These are phyloP conservation scores for Schizochytrium sp. DNA, from an alignment of 108 stramenopile species.

Conservation along the genomic window DNA sequence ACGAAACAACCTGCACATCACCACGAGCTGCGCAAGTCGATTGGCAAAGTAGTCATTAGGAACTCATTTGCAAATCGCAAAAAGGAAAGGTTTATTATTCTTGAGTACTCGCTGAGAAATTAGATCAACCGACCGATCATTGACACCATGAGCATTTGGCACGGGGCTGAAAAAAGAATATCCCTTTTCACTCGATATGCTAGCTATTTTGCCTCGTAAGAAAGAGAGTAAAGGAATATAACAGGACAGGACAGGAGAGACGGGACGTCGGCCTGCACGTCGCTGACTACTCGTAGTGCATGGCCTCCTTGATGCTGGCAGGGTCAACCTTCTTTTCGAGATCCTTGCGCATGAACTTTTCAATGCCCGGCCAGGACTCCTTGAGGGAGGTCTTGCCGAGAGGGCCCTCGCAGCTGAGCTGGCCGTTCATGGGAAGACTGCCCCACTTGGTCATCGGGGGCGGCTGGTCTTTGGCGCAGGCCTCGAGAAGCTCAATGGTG, in stretches of 20 bases:
- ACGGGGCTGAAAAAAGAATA: too few species aligned
- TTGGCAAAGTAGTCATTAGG: too few species aligned
- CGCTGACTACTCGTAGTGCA: conserved; percentile 64
- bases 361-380: conserved; percentile 50
- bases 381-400: conserved; percentile 81
- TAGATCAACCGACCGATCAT: too few species aligned
- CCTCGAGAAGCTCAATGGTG: conserved; percentile 79
- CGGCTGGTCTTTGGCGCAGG: conserved; percentile 76
- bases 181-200: too few species aligned
- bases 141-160: too few species aligned
- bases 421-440: conserved; percentile 97
- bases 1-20: too few species aligned
- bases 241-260: neutral
- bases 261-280: neutral
- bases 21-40: too few species aligned
- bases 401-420: conserved; percentile 97
- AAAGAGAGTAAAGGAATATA: too few species aligned
- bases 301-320: conserved; percentile 86
- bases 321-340: conserved; percentile 79
- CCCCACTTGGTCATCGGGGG: conserved; percentile 96
- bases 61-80: too few species aligned
- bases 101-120: too few species aligned
- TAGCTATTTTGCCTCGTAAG: too few species aligned
- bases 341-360: conserved; percentile 51
- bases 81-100: too few species aligned